Base-by-base conservation (phyloP, 2,329 filamentous ascomycete genomes). In the Dryadomyces quercivorus region DNA sequence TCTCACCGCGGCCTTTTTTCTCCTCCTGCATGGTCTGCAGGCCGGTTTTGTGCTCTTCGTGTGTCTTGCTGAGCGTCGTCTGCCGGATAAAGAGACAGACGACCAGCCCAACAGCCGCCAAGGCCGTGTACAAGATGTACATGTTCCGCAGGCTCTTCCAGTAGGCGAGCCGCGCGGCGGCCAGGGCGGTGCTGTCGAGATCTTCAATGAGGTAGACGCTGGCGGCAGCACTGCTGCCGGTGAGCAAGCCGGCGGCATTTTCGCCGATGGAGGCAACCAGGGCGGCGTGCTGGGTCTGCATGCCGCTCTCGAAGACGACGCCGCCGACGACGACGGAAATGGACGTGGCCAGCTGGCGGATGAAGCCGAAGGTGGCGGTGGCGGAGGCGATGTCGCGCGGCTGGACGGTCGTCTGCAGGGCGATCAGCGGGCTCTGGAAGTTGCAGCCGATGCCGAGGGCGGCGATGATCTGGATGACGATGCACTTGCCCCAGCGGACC, bases 391-490 rank as follows among this genome's bases (percentile, higher is more conserved):
- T 78, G 55, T 86, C 82, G 12, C 72, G 67, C 7, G 75, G 75
- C 16, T 73, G 70, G 43, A 86, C 78, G 13, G 75, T 76, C 3
- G 78, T 75, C 61, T 88, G 85, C 5, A 88, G 73, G 0, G 80
- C 78, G 42, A 85, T 76, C 22, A 85, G 69, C 0, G 81, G 81
- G 0, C 77, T 68, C 63, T 84, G 81, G 64, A 84, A 82, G 63
- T 81, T 80, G 42, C 80, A 76, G 0, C 82, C 82, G 6, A 81
- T 73, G 22, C 82, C 82, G 5, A 80, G 62, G n/a, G 81, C 81
- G 5, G 72, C 73, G 36, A 85, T 69, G 50, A 85, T 67, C 64
- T 84, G 79, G 61, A 73, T 85, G 45, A 77, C 56, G 60, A 78
- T 61, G 45, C 80, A 66, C 62, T 72, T 74, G 55, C 63, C 54